Percentiles rank a stretch among this genome's conserved stretches.
Evolutionary conservation across 805 yeast genomes (phyloP).

Genomic region (Sugiyamaella lignohabitans): DNA sequence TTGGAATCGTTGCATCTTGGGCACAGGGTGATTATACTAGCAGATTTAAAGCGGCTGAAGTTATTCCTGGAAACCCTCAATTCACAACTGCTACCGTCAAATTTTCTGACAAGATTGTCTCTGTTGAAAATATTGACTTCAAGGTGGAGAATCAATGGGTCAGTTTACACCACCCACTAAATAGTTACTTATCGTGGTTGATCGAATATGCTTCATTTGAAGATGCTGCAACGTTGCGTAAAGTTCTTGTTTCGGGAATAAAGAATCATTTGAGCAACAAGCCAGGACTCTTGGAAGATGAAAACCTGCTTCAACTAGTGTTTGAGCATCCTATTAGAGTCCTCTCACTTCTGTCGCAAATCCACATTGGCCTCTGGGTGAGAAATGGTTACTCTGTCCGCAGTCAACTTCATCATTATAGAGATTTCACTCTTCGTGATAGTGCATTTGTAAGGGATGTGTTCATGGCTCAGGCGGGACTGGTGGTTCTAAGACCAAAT

Average conservation of each 20-base stretch:
- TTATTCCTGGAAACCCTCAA: not conserved
- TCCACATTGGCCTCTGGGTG: conserved; percentile 88
- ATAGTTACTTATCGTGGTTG: conserved; percentile 64
- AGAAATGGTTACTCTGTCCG: conserved; percentile 81
- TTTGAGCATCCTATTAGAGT: conserved; percentile 76
- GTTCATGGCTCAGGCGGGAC: conserved; percentile 55
- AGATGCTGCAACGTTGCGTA: conserved; percentile 20
- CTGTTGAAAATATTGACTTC: not conserved
- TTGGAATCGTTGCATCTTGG: conserved; percentile 25
- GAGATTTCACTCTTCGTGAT: conserved; percentile 72
- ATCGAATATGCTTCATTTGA: conserved; percentile 43
- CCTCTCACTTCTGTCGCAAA: conserved; percentile 71
- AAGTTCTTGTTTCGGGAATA: conserved; percentile 11
- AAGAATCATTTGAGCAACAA: not conserved
- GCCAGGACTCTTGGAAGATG: conserved; percentile 2
- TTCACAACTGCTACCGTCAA: not conserved
- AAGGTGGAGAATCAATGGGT: conserved; percentile 41
- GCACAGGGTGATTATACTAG: conserved; percentile 19
- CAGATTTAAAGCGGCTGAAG: conserved; percentile 21
- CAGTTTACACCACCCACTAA: conserved; percentile 76
- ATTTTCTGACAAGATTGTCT: not conserved
- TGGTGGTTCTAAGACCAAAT: conserved; percentile 52
- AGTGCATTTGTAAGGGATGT: conserved; percentile 76
- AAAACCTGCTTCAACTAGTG: conserved; percentile 24
- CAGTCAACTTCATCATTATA: conserved; percentile 72